Base-by-base conservation (phyloP, 257 asterid species). In the Petunia secreta region DNA sequence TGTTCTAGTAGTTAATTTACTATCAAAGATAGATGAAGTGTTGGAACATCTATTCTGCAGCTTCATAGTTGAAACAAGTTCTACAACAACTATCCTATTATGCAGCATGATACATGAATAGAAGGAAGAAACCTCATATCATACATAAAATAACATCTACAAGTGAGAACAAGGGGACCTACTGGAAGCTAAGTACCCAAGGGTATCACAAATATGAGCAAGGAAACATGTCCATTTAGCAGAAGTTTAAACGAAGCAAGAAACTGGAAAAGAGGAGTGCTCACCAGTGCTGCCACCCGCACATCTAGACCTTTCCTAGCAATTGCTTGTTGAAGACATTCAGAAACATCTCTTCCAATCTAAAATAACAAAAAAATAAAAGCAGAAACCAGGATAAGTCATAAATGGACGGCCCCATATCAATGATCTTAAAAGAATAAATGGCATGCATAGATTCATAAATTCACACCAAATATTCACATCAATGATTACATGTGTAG, bases 281-380 rank as follows among this genome's bases (percentile, higher is more conserved):
- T 87, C 89, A 94, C 98, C 57, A 94, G 92, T 79, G 86, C 95
- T 84, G 92, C 82, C 79, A 94, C 98, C 80, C 85, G 89, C 90
- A 94, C 86, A 81, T 91, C 87, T 40, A 92, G 89, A 83, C 92
- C 96, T 48, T 77, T 90, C 74, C 89, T 91, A 83, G 89, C 43
- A 75, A 92, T 81, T 67, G 97, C 98, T 78, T 84, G 82, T 79
- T 90, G 89, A 66, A 94, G 84, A 87, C 94, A 92, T 84, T 87
- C 91, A 46, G 97, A 84, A 79, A 92, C 94, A 75, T 94, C 91
- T 79, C 83, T 88, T 36, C 94, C 97, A 48, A 92, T 92, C 98
- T 94, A 87, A 84, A 78, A 84, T 41, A 9, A 44, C 53, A 57
- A 63, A 39, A 44, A 43, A 16, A 11, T 78, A 53, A 62, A 37